Percentiles rank a stretch among this genome's conserved stretches.
Evolutionary conservation across 306 rosid species (phyloP).

Genomic region (Acacia crassicarpa): DNA sequence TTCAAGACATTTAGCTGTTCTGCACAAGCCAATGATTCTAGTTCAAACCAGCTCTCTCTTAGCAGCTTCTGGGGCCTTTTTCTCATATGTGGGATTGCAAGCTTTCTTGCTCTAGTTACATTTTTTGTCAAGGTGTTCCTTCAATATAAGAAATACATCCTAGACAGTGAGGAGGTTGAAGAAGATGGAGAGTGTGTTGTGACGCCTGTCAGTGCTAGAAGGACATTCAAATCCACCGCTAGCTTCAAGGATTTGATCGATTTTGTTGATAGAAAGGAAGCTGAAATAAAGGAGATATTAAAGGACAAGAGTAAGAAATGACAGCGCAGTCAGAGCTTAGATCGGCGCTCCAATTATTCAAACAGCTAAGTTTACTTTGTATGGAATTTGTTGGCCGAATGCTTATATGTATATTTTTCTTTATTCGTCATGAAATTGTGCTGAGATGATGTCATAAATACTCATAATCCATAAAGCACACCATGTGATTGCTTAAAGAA

Average conservation of each 20-base stretch:
- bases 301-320: constrained; percentile 41
- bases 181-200: constrained; percentile 35
- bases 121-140: constrained; percentile 52
- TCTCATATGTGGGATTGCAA: constrained; percentile 60
- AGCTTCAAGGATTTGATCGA: constrained; percentile 53
- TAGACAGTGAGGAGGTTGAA: constrained; percentile 32
- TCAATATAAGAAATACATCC: constrained; percentile 56
- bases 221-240: constrained; percentile 29
- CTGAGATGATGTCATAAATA: background rate
- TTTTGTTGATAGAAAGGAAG: constrained; percentile 73
- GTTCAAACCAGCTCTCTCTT: constrained; percentile 53
- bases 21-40: constrained; percentile 31
- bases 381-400: background rate
- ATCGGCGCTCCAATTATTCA: constrained; percentile 25
- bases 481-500: background rate
- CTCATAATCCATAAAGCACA: background rate
- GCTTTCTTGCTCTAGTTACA: constrained; percentile 48
- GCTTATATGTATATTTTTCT: constrained; percentile 17
- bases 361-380: constrained; percentile 18
- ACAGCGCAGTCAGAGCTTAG: constrained; percentile 30
- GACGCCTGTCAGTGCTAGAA: constrained; percentile 33
- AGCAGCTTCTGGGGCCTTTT: constrained; percentile 90
- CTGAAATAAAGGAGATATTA: constrained; percentile 55
- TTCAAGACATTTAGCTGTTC: constrained; percentile 44
- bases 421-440: background rate